Conservation (phyloP, 2,329 filamentous ascomycete species). For the Colletotrichum caudatum region DNA sequence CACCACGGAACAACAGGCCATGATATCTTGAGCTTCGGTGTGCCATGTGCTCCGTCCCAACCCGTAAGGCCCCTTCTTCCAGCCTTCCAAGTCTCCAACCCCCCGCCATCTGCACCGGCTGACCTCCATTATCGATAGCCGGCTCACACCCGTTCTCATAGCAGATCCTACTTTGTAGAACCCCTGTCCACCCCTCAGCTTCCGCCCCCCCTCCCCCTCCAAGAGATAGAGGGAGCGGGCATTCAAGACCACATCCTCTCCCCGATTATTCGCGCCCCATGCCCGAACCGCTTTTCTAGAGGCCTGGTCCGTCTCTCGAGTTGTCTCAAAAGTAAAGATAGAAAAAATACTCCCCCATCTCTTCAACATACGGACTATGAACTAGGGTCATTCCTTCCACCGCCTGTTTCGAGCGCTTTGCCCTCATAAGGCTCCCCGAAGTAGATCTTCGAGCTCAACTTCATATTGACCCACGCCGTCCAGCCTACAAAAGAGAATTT, state of each 20-base stretch:
- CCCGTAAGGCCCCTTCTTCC: constrained; percentile 36
- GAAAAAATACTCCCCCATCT: background rate
- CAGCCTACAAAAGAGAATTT: constrained; percentile 3
- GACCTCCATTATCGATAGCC: constrained; percentile 40
- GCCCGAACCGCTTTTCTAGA: constrained; percentile 29
- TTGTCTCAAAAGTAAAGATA: background rate
- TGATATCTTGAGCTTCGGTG: constrained; percentile 39
- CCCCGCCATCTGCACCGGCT: constrained; percentile 39
- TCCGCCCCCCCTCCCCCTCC: constrained; percentile 15
- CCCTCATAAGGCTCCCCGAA: constrained; percentile 22
- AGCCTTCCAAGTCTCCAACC: constrained; percentile 36
- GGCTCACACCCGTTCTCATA: constrained; percentile 36
- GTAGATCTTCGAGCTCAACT: constrained; percentile 27
- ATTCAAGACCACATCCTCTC: constrained; percentile 23
- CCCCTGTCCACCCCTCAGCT: constrained; percentile 27
- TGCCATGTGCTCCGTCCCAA: constrained; percentile 38
- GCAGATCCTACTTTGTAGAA: constrained; percentile 29
- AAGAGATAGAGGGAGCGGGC: constrained; percentile 11
- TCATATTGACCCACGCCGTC: constrained; percentile 28
- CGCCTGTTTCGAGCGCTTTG: constrained; percentile 27
- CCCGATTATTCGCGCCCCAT: constrained; percentile 19
- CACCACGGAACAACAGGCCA: constrained; percentile 17
- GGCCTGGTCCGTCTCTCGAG: constrained; percentile 2
- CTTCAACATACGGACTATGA: constrained; percentile 32
- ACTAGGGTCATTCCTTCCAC: constrained; percentile 27